Conservation (phyloP, 2,329 filamentous ascomycete species). For the Chaetomiaceae sp. region DNA sequence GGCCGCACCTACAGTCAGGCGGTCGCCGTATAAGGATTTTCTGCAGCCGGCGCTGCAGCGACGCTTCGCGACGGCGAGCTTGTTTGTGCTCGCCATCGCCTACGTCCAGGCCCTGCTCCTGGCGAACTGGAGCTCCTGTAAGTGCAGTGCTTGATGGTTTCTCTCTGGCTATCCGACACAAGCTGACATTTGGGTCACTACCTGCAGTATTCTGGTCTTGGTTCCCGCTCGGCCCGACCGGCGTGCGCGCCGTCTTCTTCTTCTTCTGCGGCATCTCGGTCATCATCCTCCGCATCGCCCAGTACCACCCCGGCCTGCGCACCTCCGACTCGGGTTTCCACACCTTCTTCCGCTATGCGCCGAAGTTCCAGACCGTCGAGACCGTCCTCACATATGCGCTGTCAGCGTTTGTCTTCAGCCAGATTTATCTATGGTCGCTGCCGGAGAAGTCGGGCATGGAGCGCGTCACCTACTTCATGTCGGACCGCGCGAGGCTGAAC, state of each 20-base stretch:
- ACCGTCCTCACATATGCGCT: slow-evolving; percentile 70
- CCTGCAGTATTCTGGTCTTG: slow-evolving; percentile 72
- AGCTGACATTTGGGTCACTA: slow-evolving; percentile 7
- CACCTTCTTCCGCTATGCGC: slow-evolving; percentile 53
- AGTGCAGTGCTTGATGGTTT: slow-evolving; percentile 30
- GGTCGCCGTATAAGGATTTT: slow-evolving; percentile 74
- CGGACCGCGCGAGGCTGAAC: slow-evolving; percentile 71
- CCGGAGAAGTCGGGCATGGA: slow-evolving; percentile 55
- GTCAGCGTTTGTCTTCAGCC: slow-evolving; percentile 73
- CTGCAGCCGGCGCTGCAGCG: slow-evolving; percentile 82
- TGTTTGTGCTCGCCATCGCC: slow-evolving; percentile 62
- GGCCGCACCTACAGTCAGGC: slow-evolving; percentile 49
- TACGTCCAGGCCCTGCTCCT: slow-evolving; percentile 67
- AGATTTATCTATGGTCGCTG: slow-evolving; percentile 71
- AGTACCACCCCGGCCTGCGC: slow-evolving; percentile 68
- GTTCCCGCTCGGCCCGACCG: slow-evolving; percentile 73
- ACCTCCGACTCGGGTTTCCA: slow-evolving; percentile 64
- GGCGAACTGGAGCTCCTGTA: slow-evolving; percentile 63
- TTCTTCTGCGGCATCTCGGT: slow-evolving; percentile 71
- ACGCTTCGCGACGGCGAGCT: slow-evolving; percentile 73
- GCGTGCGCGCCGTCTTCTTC: slow-evolving; percentile 67
- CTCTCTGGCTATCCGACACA: background rate
- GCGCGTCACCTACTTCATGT: slow-evolving; percentile 66
- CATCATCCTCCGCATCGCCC: slow-evolving; percentile 78
- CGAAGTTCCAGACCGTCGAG: slow-evolving; percentile 57